Evolutionary conservation across 768 basidiomycete genomes (phyloP), one percentile per base, ranked within the genome.

Genomic region (Boletus vinaceobasis): DNA sequence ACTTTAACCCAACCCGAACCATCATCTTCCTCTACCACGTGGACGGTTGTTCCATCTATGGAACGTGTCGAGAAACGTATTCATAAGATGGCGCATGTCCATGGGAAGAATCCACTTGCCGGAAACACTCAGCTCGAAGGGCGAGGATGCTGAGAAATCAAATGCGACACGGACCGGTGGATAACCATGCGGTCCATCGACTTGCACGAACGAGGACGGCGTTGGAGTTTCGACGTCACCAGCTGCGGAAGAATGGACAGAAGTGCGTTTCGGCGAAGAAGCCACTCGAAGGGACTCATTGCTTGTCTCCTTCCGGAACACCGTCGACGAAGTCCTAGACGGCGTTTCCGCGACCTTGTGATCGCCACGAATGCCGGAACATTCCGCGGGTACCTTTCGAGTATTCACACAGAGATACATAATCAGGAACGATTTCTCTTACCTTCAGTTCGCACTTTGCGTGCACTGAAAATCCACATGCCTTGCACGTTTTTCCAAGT

Each of bases 1-100:
- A 92, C 87, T 66, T 93, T 93, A 11, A 88, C 81, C 91, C 90
- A 93, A 3, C 90, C 90, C 15, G 88, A 90, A 11, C 89, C 90
- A 61, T 92, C 91, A 56, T 93, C 90, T 56, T 84, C 81, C 65
- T 93, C 90, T 19, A 90, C 65, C 37, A 94, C 76, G 53, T 77
- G 77, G 15, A 95, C 85, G 5, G 65, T 68, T 37, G 73, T 68
- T 27, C 87, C 89, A 73, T 88, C 90, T 87, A 67, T 32, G 31
- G 45, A 56, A 53, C 35, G 46, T 53, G 60, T 52, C 49, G 60
- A 63, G 55, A 45, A 51, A 27, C 42, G 35, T 45, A 46, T 52
- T 53, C 56, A 47, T 55, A 33, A 57, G 31, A 35, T 26, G 17
- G 15, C 23, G 32, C 52, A 60, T 26, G 46, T 47, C 44, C 48